phyloP scores from a whole-genome alignment of 768 basidiomycete genomes.

The Tubosaeta sp. region DNA sequence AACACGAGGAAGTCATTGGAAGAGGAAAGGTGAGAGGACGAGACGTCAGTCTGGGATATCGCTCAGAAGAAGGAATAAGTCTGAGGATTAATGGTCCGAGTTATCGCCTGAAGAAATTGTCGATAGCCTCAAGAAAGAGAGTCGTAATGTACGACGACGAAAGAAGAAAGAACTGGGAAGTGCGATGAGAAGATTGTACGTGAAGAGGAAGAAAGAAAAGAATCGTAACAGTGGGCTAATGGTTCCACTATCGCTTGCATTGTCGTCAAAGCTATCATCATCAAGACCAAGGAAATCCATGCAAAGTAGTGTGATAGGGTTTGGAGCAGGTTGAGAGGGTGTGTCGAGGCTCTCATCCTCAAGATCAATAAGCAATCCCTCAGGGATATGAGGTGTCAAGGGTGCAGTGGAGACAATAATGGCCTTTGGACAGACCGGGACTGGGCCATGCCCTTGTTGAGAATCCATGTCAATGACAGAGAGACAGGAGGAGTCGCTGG shows the following conservation, averaged over 20 bases:
- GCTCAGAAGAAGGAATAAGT: too few relatives aligned
- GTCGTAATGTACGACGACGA: too few relatives aligned
- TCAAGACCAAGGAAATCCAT: constrained; percentile 24
- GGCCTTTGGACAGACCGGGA: constrained; percentile 14
- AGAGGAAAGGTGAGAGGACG: too few relatives aligned
- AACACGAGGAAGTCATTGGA: too few relatives aligned
- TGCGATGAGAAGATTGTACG: too few relatives aligned
- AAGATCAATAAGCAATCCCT: constrained; percentile 56
- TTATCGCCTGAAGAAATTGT: too few relatives aligned
- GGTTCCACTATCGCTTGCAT: constrained; percentile 29
- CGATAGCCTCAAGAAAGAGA: too few relatives aligned
- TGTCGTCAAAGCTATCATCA: constrained; percentile 14
- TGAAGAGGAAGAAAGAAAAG: too few relatives aligned
- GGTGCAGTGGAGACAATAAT: constrained; percentile 17
- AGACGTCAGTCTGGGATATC: too few relatives aligned
- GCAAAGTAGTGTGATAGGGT: constrained; percentile 13
- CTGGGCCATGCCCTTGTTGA: constrained; percentile 23
- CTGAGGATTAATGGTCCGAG: too few relatives aligned
- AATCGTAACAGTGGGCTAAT: constrained; percentile 31
- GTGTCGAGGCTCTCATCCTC: constrained; percentile 37
- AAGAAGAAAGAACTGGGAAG: too few relatives aligned
- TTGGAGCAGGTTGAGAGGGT: constrained; percentile 5
- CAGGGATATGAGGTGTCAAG: constrained; percentile 36
- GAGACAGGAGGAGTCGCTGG: constrained; percentile 31
- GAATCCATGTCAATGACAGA: constrained; percentile 32